phyloP scores from a whole-genome alignment of 352 stramenopile species.

The Phytopythium vexans region DNA sequence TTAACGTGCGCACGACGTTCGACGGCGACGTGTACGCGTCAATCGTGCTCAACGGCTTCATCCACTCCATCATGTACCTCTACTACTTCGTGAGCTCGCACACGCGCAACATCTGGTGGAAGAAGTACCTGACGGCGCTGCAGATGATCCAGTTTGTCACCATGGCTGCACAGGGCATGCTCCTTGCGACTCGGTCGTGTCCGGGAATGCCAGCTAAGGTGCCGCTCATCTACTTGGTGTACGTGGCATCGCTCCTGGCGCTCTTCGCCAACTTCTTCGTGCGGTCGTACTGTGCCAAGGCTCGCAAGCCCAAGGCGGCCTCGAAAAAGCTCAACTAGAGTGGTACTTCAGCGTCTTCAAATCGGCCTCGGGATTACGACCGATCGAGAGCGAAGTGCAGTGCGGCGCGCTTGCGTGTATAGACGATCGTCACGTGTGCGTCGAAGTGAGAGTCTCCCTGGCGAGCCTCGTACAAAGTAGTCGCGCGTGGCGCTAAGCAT shows the following conservation, averaged over 20 bases:
- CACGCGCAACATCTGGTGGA: slow-evolving; percentile 97
- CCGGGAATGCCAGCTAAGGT: slow-evolving; percentile 69
- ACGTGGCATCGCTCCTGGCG: slow-evolving; percentile 95
- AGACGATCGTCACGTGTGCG: too few species aligned
- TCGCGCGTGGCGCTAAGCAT: too few species aligned
- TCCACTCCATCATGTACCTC: slow-evolving; percentile 98
- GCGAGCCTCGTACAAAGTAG: too few species aligned
- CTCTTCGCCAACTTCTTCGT: slow-evolving; percentile 98
- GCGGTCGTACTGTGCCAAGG: slow-evolving; percentile 63
- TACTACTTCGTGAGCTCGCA: slow-evolving; percentile 98
- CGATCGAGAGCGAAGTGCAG: too few species aligned
- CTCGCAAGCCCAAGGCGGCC: too few species aligned
- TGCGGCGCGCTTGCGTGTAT: too few species aligned
- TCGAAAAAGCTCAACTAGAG: too few species aligned
- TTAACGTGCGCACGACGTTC: slow-evolving; percentile 90
- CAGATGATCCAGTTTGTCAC: slow-evolving; percentile 93
- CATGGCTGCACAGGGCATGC: slow-evolving; percentile 62
- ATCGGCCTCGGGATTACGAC: too few species aligned
- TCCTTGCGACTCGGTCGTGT: slow-evolving; percentile 78
- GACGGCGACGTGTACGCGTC: slow-evolving; percentile 95
- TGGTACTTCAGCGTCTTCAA: too few species aligned
- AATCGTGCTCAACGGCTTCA: slow-evolving; percentile 94
- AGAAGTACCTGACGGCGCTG: slow-evolving; percentile 92
- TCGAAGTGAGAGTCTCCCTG: too few species aligned
- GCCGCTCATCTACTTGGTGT: slow-evolving; percentile 87